These are phyloP conservation scores for Puccinellia tenuiflora DNA, from an alignment of 176 grass and related monocot genomes.

Conservation along the genomic window DNA sequence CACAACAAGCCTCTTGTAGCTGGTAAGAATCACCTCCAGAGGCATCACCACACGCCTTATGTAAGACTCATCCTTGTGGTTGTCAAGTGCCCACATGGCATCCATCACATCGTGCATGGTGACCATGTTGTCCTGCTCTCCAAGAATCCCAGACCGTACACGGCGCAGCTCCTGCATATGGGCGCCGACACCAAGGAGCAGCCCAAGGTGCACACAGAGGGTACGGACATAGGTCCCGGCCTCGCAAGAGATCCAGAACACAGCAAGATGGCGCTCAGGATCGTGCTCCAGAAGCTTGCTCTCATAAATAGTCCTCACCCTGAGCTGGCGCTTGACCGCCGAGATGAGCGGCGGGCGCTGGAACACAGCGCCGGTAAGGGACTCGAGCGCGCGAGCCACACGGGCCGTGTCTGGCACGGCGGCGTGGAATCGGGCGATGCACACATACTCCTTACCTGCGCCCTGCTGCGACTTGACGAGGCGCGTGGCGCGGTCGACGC, in stretches of 20 bases:
- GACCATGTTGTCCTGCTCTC: conserved; percentile 96
- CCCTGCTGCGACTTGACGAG: conserved; percentile 97
- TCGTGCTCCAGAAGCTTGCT: conserved; percentile 96
- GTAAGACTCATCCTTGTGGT: conserved; percentile 70
- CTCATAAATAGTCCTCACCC: conserved; percentile 92
- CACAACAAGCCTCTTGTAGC: conserved; percentile 95
- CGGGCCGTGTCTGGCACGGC: conserved; percentile 58
- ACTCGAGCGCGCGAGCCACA: conserved; percentile 77
- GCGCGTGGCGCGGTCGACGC: conserved; percentile 90
- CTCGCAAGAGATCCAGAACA: conserved; percentile 97
- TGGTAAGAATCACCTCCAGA: conserved; percentile 76
- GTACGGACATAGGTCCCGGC: conserved; percentile 89
- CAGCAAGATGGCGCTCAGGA: conserved; percentile 59
- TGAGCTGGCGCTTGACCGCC: conserved; percentile 90
- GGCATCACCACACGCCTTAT: conserved; percentile 88
- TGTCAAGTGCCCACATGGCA: conserved; percentile 74
- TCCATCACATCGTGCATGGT: conserved; percentile 98
- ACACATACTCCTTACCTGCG: conserved; percentile 92
- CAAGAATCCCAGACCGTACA: conserved; percentile 76
- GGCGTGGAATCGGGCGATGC: conserved; percentile 79
- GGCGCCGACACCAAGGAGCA: conserved; percentile 73
- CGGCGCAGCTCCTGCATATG: conserved; percentile 98
- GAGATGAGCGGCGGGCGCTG: conserved; percentile 96
- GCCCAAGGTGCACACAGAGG: conserved; percentile 83
- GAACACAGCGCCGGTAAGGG: conserved; percentile 88